Conservation (phyloP, 352 stramenopile species). For the Phytophthora sojae region DNA sequence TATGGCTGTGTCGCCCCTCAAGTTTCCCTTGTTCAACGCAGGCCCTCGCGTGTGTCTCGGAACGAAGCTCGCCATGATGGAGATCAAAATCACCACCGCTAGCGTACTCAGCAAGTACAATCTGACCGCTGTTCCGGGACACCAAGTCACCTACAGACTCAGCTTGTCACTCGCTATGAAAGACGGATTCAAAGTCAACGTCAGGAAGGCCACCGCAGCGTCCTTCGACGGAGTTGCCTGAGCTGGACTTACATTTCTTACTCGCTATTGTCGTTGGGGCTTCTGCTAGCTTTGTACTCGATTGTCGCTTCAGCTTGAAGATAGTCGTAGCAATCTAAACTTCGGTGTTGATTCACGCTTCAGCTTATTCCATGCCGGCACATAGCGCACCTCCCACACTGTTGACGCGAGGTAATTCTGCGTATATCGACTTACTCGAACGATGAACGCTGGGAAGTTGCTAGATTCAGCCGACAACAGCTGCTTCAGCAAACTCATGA, state of each 20-base stretch:
- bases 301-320: conserved; percentile 7
- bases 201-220: background rate
- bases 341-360: conserved; percentile 22
- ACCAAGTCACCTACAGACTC: conserved; percentile 41
- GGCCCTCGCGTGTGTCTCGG: conserved; percentile 56
- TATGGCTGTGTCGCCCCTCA: conserved; percentile 45
- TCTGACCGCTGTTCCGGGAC: conserved; percentile 30
- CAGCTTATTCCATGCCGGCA: conserved; percentile 23
- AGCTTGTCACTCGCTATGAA: conserved; percentile 43
- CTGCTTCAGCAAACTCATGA: conserved; percentile 13
- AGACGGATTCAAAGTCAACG: conserved; percentile 26
- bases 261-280: too few relatives aligned
- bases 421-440: conserved; percentile 33
- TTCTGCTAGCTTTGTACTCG: background rate
- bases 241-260: too few relatives aligned
- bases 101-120: conserved; percentile 55
- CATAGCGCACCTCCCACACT: conserved; percentile 24
- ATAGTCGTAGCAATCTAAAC: conserved; percentile 35
- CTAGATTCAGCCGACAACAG: conserved; percentile 1
- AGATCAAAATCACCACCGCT: conserved; percentile 60
- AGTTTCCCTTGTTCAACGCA: conserved; percentile 60
- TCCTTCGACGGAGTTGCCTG: too few relatives aligned
- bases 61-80: conserved; percentile 52
- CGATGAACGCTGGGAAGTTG: conserved; percentile 22
- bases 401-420: conserved; percentile 26